Evolutionary conservation across 2,329 filamentous ascomycete genomes (phyloP), one percentile per base, ranked within the genome.

Genomic region (Penicillium sclerotiorum): DNA sequence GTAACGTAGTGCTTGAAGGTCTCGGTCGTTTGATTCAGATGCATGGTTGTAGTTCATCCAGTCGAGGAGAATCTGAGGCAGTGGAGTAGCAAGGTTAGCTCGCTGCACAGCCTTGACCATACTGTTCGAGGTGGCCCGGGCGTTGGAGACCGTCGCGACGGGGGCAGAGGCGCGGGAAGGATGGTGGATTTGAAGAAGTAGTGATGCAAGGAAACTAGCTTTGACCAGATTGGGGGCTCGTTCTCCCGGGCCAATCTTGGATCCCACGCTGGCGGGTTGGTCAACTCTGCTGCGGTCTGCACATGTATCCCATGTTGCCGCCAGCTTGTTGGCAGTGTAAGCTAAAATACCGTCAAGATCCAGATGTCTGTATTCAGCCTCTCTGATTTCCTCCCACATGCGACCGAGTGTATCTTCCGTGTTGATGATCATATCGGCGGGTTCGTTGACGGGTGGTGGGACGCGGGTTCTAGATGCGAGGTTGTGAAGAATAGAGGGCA

Each of bases 21-120:
- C n/a, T n/a, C n/a, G n/a, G n/a, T 92, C 87, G 44, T 83, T 79
- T 2, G 80, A 79, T 60, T 88, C 88, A 21, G 87, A 80, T 55
- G 88, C 84, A 65, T 96, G 90, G 63, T 89, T 82, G 13, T 79
- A 78, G 47, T 89, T 81, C 56, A 95, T 78, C 93, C 93, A 97
- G 61, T 89, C 82, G 54, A 96, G 85, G 12, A 97, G 75, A 13
- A 91, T 81, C 63, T 87, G 86, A 1, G 93, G 90, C 15, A 95
- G 76, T 0, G 89, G 65, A 6, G 62, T 61, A 18, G 63, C 62
- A 15, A 57, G 52, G n/a, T 63, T 60, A 1, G 60, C 53, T 40
- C 63, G 56, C 13, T 60, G 53, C 25, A 63, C 53, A 8, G 62
- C 57, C 40, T 66, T 58, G 35, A 68, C 60, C 47, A 72, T 49